phyloP scores from a whole-genome alignment of 2,329 filamentous ascomycete species.

The Ophiocordyceps camponoti-floridani region DNA sequence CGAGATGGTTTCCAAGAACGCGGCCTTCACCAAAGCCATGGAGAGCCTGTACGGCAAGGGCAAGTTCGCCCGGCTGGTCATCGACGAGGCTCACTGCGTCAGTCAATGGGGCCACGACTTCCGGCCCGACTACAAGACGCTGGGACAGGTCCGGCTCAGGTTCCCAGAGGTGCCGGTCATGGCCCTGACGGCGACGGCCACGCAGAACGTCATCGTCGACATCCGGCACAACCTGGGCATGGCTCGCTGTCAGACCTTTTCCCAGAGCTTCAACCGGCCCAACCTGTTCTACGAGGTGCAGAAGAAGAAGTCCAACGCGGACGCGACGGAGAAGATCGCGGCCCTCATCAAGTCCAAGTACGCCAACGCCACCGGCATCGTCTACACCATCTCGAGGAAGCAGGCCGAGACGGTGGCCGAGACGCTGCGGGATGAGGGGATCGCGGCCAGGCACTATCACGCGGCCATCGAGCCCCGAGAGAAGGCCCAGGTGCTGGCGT shows the following conservation, averaged over 20 bases:
- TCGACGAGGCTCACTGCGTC: conserved; percentile 98
- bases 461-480: conserved; percentile 53
- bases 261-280: conserved; percentile 91
- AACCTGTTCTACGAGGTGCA: conserved; percentile 83
- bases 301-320: conserved; percentile 44
- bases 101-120: conserved; percentile 99
- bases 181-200: conserved; percentile 89
- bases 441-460: conserved; percentile 73
- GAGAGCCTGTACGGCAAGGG: conserved; percentile 47
- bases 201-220: conserved; percentile 79
- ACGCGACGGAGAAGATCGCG: conserved; percentile 28
- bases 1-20: conserved; percentile 84
- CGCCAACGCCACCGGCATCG: conserved; percentile 60
- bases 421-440: conserved; percentile 44
- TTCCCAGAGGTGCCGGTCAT: conserved; percentile 77
- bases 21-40: conserved; percentile 47
- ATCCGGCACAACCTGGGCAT: conserved; percentile 87
- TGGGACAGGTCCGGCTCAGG: conserved; percentile 54
- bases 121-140: conserved; percentile 79
- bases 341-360: conserved; percentile 56
- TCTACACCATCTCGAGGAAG: conserved; percentile 80
- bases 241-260: conserved; percentile 57
- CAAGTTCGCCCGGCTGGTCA: conserved; percentile 77
- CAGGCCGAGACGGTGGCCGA: conserved; percentile 65
- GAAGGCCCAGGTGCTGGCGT: conserved; percentile 53